A percentile compares a stretch with the other conserved stretches of the same genome.
phyloP scores from a whole-genome alignment of 2,329 filamentous ascomycete species.

The Exophiala xenobiotica region DNA sequence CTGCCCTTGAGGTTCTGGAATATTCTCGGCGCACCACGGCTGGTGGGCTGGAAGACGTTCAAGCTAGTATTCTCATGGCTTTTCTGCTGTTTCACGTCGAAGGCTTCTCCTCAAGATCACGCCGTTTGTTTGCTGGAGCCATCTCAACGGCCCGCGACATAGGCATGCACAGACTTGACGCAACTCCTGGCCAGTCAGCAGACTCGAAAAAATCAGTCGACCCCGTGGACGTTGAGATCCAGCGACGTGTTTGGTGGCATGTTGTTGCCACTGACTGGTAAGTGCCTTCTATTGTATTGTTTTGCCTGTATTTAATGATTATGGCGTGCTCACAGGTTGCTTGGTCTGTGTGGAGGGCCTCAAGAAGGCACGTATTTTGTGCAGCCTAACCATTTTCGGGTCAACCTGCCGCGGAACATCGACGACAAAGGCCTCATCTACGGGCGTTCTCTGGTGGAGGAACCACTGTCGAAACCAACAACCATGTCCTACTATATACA shows the following conservation, averaged over 20 bases:
- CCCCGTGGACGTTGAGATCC: constrained; percentile 37
- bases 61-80: constrained; percentile 21
- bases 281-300: too few species aligned
- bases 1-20: constrained; percentile 23
- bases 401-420: constrained; percentile 44
- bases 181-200: constrained; percentile 23
- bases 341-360: constrained; percentile 43
- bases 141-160: constrained; percentile 34
- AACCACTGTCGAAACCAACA: constrained; percentile 40
- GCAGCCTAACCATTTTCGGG: constrained; percentile 43
- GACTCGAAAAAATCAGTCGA: constrained; percentile 25
- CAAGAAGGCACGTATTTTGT: constrained; percentile 47
- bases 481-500: constrained; percentile 47
- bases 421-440: constrained; percentile 40
- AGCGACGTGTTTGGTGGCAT: constrained; percentile 47
- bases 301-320: too few species aligned
- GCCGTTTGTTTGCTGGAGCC: constrained; percentile 17
- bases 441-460: constrained; percentile 22
- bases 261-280: constrained; percentile 46
- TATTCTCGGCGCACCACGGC: constrained; percentile 15
- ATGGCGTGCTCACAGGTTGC: constrained; percentile 34
- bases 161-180: constrained; percentile 40
- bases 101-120: constrained; percentile 23
- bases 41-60: constrained; percentile 21
- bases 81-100: constrained; percentile 27